A percentile compares a stretch with the other conserved stretches of the same genome.
phyloP scores from a whole-genome alignment of 805 yeast species.

The Myxozyma melibiosi region DNA sequence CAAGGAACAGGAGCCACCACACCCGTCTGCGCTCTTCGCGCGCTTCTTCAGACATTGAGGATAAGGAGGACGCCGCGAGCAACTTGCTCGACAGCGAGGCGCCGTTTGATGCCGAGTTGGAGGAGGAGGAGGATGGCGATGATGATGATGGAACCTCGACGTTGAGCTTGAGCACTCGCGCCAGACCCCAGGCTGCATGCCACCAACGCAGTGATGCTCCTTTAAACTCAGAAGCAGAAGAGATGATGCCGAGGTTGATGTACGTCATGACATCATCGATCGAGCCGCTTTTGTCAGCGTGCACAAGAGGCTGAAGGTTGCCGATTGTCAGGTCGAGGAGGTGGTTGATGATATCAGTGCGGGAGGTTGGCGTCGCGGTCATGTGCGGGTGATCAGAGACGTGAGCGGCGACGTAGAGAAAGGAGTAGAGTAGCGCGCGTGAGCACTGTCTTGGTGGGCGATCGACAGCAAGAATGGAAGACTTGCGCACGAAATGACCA shows the following conservation, averaged over 20 bases:
- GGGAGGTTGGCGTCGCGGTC: constrained; percentile 38
- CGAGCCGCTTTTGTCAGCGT: constrained; percentile 35
- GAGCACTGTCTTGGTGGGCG: constrained; percentile 33
- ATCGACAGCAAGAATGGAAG: constrained; percentile 35
- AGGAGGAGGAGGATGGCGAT: constrained; percentile 15
- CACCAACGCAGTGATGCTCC: constrained; percentile 42
- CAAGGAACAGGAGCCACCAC: constrained; percentile 48
- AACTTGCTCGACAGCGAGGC: constrained; percentile 1
- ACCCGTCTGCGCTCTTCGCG: constrained; percentile 47
- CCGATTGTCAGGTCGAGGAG: constrained; percentile 36
- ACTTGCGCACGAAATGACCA: constrained; percentile 36
- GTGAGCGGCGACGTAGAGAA: constrained; percentile 40
- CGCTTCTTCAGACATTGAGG: constrained; percentile 36
- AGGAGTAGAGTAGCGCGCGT: constrained; percentile 36
- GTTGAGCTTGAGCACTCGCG: constrained; percentile 41
- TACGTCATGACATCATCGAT: constrained; percentile 41
- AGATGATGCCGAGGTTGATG: constrained; percentile 40
- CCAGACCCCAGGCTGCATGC: constrained; percentile 41
- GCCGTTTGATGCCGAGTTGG: background rate
- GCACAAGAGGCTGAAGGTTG: constrained; percentile 36
- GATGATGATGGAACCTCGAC: constrained; percentile 33
- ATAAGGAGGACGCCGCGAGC: background rate
- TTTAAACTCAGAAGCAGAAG: constrained; percentile 42
- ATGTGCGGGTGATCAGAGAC: constrained; percentile 39
- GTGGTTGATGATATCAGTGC: constrained; percentile 34